Conservation (phyloP, 768 basidiomycete genomes). For the Tulasnella sp. region DNA sequence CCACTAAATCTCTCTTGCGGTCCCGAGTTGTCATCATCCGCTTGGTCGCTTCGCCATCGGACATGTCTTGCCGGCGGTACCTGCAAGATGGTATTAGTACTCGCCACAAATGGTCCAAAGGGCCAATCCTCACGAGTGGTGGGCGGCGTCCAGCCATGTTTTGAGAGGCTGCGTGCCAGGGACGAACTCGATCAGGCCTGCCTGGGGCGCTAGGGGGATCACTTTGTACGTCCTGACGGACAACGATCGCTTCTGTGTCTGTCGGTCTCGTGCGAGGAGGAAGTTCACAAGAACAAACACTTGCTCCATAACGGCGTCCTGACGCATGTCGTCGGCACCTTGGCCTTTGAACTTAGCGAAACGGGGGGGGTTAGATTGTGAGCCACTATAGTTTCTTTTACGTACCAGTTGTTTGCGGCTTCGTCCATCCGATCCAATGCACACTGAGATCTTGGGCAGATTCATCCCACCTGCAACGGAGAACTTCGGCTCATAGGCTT, state of each 20-base stretch:
- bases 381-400: constrained; percentile 2
- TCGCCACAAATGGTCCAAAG: not conserved
- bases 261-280: constrained; percentile 57
- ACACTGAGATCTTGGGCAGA: constrained; percentile 66
- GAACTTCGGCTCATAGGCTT: constrained; percentile 46
- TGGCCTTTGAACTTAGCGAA: constrained; percentile 75
- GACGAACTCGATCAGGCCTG: constrained; percentile 88
- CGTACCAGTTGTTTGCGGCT: constrained; percentile 71
- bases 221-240: constrained; percentile 78
- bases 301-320: constrained; percentile 99
- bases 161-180: constrained; percentile 55
- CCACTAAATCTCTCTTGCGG: constrained; percentile 10
- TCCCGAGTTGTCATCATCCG: constrained; percentile 26
- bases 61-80: constrained; percentile 51
- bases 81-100: constrained; percentile 28
- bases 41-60: constrained; percentile 25
- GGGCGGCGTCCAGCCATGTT: constrained; percentile 50
- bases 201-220: constrained; percentile 64
- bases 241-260: constrained; percentile 61
- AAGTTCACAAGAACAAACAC: constrained; percentile 83
- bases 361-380: not conserved
- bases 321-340: constrained; percentile 81
- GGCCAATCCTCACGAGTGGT: constrained; percentile 39
- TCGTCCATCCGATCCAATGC: constrained; percentile 52
- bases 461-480: constrained; percentile 64